phyloP scores from a whole-genome alignment of 1,284 basidiomycete species.

The Puccinia hordei region DNA sequence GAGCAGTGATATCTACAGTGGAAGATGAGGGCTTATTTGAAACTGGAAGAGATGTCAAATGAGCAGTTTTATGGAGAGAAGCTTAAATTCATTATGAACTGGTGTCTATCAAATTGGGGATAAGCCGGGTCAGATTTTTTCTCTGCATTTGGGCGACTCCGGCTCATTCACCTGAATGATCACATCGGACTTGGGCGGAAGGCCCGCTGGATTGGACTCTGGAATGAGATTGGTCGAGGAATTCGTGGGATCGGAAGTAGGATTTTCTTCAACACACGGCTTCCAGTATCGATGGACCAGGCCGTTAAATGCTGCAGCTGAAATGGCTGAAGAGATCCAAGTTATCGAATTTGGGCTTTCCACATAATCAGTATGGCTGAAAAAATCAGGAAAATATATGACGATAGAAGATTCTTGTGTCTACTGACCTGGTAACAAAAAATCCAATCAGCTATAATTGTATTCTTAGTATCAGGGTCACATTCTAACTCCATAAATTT shows the following conservation, averaged over 20 bases:
- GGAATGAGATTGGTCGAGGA: background rate
- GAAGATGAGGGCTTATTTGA: too few relatives aligned
- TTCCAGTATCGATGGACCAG: slow-evolving; percentile 26
- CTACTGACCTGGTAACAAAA: slow-evolving; percentile 40
- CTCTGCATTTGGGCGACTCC: background rate
- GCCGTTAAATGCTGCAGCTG: slow-evolving; percentile 20
- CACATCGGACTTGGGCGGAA: background rate
- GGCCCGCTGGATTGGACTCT: background rate
- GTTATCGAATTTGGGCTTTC: background rate
- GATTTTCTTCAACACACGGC: slow-evolving; percentile 4
- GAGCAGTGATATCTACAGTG: too few relatives aligned
- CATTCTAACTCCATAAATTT: background rate
- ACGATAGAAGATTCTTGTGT: background rate
- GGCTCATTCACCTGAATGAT: background rate
- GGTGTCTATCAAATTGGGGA: too few relatives aligned
- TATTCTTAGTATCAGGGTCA: background rate
- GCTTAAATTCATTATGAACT: too few relatives aligned
- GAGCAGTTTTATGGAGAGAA: background rate
- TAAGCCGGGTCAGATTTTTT: background rate
- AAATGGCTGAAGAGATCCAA: slow-evolving; percentile 1
- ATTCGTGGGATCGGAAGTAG: background rate
- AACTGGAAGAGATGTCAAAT: too few relatives aligned
- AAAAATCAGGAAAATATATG: background rate
- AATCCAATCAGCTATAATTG: slow-evolving; percentile 29
- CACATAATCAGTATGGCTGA: background rate